phyloP scores from a whole-genome alignment of 2,329 filamentous ascomycete species.

The Fusarium pseudoanthophilum region DNA sequence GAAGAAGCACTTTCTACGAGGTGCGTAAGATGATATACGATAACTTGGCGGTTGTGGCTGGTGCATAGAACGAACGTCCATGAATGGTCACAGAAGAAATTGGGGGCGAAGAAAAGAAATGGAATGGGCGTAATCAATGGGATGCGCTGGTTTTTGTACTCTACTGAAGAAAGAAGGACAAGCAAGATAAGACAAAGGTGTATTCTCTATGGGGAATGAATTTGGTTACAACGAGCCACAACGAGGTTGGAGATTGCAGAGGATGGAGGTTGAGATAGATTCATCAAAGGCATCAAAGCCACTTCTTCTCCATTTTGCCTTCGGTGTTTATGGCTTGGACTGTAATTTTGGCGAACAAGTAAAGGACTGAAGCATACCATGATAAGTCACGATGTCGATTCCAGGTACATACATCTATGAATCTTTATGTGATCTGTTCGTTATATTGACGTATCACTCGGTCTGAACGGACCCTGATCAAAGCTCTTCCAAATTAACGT shows the following conservation, averaged over 20 bases:
- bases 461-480: neutral
- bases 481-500: constrained; percentile 3
- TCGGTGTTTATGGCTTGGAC: neutral
- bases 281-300: constrained; percentile 6
- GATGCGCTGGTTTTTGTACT: constrained; percentile 18
- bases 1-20: constrained; percentile 79
- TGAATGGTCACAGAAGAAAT: neutral
- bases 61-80: constrained; percentile 57
- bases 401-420: neutral
- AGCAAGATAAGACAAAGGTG: constrained; percentile 16
- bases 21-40: constrained; percentile 94
- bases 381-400: neutral
- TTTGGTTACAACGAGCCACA: constrained; percentile 15
- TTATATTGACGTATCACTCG: neutral
- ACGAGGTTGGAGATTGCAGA: neutral
- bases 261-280: constrained; percentile 12
- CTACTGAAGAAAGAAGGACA: constrained; percentile 1
- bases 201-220: constrained; percentile 12
- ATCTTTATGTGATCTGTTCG: neutral
- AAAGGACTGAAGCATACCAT: neutral
- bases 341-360: neutral
- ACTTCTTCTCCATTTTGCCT: neutral
- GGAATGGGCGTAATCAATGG: constrained; percentile 25
- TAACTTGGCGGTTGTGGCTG: constrained; percentile 88
- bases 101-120: neutral